Evolutionary conservation across 805 yeast species (phyloP), one percentile per base, ranked within the genome.

Genomic region (Kodamaea neixiangensis): DNA sequence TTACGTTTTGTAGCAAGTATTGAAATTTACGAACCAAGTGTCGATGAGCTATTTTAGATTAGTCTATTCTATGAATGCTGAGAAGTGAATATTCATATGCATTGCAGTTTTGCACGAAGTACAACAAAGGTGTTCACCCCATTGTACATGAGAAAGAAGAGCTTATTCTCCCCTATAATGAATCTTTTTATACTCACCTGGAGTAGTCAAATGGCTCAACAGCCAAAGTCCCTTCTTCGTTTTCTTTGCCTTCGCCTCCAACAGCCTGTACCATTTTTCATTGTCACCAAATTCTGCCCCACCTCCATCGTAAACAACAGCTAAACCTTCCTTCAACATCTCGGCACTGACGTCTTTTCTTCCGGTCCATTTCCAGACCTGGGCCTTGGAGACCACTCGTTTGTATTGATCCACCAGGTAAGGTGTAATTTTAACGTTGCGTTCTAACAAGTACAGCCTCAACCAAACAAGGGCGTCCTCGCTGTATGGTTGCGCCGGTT

Each of bases 211-310:
- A 22, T 77, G 75, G 40, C 69, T 71, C 47, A 80, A 76, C 5
- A 78, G 68, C 93, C 96, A 92, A 42, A 92, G 69, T 0, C 97
- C 97, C 46, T 64, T 63, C 47, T 76, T 78, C 46, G 75, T 68
- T 35, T 65, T 60, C 61, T 80, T 82, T 0, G 97, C 93, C 38
- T 67, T 63, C 1, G 63, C 58, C 62, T 93, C 97, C 49, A 82
- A 68, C n/a, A 61, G 62, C 46, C 82, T 68, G 61, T 89, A 91
- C 62, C 72, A 63, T 0, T 58, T 61, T 63, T 89, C 94, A 51
- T 77, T 78, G 0, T 89, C 91, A 57, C 93, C 97, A 67, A 91
- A 93, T 64, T 92, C 96, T 0, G 92, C 94, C 0, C 89, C 86
- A 51, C 85, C 87, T 1, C 90, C 87, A 63, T 93, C 98, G 61